A percentile compares a stretch with the other conserved stretches of the same genome.
Evolutionary conservation across 2,329 filamentous ascomycete species (phyloP).

Genomic region (Stemphylium lycopersici): DNA sequence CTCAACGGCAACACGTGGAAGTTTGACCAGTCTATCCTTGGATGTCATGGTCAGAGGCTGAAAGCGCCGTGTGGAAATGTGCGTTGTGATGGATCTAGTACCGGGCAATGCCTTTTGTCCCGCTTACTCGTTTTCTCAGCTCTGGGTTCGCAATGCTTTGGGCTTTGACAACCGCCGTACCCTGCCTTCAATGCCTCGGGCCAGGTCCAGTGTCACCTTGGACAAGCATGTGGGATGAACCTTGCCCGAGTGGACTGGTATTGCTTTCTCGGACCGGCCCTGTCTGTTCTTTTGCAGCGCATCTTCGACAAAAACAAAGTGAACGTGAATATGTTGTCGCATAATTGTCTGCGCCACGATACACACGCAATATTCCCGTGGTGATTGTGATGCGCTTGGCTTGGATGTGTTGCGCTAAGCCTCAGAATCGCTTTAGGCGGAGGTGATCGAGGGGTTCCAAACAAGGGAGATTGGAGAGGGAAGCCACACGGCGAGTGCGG

Average conservation of each 20-base stretch:
- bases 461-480: background rate
- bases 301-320: background rate
- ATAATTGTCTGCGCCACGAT: slow-evolving; percentile 3
- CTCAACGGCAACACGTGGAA: background rate
- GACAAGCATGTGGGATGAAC: slow-evolving; percentile 16
- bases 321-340: background rate
- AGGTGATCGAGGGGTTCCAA: slow-evolving; percentile 3
- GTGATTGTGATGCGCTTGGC: slow-evolving; percentile 13
- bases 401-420: slow-evolving; percentile 14
- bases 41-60: background rate
- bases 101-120: background rate
- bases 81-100: background rate
- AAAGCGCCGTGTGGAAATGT: slow-evolving; percentile 2
- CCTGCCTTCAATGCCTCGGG: slow-evolving; percentile 15
- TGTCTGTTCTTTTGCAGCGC: slow-evolving; percentile 9
- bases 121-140: background rate
- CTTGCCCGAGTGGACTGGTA: slow-evolving; percentile 11
- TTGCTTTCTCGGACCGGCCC: slow-evolving; percentile 9
- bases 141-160: background rate
- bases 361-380: slow-evolving; percentile 7
- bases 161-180: slow-evolving; percentile 6
- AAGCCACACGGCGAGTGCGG: background rate
- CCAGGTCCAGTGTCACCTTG: slow-evolving; percentile 15
- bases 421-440: slow-evolving; percentile 18
- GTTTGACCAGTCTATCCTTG: background rate